phyloP scores from a whole-genome alignment of 495 filamentous ascomycete genomes.

The Podospora anserina region DNA sequence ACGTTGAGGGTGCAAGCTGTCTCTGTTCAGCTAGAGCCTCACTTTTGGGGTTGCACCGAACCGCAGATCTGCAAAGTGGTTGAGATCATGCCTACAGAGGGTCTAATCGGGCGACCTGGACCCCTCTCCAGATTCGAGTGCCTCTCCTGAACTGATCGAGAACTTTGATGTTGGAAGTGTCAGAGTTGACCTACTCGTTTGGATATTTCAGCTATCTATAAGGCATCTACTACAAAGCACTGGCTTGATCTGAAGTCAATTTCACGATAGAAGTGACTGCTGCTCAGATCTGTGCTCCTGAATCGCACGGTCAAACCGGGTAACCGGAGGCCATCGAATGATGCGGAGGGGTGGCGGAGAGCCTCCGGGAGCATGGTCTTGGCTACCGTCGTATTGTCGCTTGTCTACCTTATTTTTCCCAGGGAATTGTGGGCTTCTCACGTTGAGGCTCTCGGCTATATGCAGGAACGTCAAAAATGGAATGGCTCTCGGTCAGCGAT shows the following conservation, averaged over 20 bases:
- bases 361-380: background rate
- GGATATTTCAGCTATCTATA: too few species aligned
- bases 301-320: background rate
- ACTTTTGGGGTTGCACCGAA: background rate
- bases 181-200: too few species aligned
- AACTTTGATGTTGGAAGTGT: too few species aligned
- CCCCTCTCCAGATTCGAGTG: too few species aligned
- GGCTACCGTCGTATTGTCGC: background rate
- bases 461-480: background rate
- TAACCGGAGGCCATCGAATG: background rate
- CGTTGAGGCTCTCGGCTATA: background rate
- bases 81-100: background rate
- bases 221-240: too few species aligned
- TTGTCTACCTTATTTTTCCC: background rate
- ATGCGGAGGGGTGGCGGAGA: background rate
- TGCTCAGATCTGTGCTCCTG: background rate
- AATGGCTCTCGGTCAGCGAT: background rate
- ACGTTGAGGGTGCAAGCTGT: slow-evolving; percentile 6
- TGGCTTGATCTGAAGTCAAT: too few species aligned
- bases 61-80: background rate
- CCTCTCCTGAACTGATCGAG: too few species aligned
- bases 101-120: background rate
- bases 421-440: background rate
- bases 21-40: slow-evolving; percentile 3
- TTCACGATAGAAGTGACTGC: background rate